A percentile compares a stretch with the other conserved stretches of the same genome.
phyloP scores from a whole-genome alignment of 495 filamentous ascomycete genomes.

The Clohesyomyces aquaticus region DNA sequence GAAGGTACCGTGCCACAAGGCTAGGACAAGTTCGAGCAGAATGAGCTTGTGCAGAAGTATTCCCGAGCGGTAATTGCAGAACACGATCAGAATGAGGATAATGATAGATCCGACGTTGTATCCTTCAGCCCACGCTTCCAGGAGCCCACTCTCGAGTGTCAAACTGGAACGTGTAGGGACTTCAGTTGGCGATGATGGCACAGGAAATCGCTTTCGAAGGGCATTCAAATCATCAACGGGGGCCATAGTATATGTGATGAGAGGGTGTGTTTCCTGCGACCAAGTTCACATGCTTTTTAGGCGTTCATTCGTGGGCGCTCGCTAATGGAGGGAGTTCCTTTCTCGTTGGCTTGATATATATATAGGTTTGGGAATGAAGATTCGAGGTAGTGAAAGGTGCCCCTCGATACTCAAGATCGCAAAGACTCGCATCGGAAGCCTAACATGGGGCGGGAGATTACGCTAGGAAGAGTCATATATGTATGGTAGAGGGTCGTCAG shows the following conservation, averaged over 20 bases:
- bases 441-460: background rate
- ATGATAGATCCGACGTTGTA: constrained; percentile 36
- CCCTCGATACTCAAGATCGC: no score
- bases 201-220: constrained; percentile 13
- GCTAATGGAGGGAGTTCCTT: no score
- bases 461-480: background rate
- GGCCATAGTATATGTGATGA: constrained; percentile 12
- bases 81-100: constrained; percentile 32
- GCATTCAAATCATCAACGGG: constrained; percentile 3
- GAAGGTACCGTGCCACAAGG: constrained; percentile 35
- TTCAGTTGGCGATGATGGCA: constrained; percentile 10
- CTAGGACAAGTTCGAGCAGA: constrained; percentile 36
- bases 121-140: constrained; percentile 38
- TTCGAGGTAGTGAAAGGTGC: no score
- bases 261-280: no score
- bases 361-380: no score
- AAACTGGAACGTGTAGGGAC: constrained; percentile 18
- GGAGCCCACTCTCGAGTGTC: constrained; percentile 21
- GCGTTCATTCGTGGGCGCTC: no score
- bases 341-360: no score
- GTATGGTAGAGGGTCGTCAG: background rate
- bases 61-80: constrained; percentile 35
- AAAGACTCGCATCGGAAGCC: no score
- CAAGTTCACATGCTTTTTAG: no score
- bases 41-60: constrained; percentile 38